Evolutionary conservation across 2,329 filamentous ascomycete genomes (phyloP).

Genomic region (Calonectria pauciramosa): DNA sequence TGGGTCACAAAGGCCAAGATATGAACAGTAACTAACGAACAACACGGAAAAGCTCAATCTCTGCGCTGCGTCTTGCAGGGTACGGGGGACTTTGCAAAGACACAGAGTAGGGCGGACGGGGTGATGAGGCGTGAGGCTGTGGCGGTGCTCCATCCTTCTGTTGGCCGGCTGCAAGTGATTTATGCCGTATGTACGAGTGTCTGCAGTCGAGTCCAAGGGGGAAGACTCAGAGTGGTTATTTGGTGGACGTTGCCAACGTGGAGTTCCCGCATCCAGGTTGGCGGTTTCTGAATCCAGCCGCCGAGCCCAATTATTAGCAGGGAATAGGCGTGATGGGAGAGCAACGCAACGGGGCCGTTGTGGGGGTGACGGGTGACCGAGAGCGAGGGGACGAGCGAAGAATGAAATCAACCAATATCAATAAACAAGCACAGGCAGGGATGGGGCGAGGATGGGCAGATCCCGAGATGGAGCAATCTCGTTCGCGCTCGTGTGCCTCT

Average conservation of each 20-base stretch:
- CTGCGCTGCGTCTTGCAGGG: background rate
- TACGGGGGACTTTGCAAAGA: background rate
- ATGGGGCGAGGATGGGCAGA: constrained; percentile 41
- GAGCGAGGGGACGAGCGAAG: constrained; percentile 10
- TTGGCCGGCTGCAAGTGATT: constrained; percentile 19
- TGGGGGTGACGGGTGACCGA: background rate
- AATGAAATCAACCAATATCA: constrained; percentile 38
- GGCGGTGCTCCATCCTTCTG: constrained; percentile 15
- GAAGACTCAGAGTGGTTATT: background rate
- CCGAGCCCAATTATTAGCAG: constrained; percentile 27
- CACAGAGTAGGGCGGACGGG: background rate
- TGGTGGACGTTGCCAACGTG: constrained; percentile 10
- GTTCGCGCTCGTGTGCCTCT: constrained; percentile 16
- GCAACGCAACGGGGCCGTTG: background rate
- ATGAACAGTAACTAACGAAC: background rate
- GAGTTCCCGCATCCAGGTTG: constrained; percentile 43
- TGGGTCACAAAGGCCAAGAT: constrained; percentile 7
- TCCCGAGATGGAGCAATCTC: constrained; percentile 36
- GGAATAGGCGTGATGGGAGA: constrained; percentile 20
- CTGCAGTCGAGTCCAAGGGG: background rate
- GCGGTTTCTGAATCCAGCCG: constrained; percentile 33
- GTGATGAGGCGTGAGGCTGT: background rate
- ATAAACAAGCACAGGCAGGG: constrained; percentile 35
- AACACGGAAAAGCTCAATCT: background rate
- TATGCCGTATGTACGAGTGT: background rate